Conservation (phyloP, 1,139 yeast genomes). For the Kodamaea suecica region DNA sequence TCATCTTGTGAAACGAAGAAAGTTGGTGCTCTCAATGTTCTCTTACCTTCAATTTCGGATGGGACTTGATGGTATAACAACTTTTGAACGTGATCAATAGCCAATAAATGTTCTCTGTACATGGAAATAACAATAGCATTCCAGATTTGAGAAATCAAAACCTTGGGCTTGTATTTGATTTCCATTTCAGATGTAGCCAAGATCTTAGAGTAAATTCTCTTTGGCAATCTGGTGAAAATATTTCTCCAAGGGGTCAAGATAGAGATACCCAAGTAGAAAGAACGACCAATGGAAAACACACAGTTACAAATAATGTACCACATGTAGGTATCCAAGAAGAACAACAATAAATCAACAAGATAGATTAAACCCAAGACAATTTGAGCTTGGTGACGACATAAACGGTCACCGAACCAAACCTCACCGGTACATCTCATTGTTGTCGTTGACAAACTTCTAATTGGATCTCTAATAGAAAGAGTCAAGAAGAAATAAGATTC, state of each 20-base stretch:
- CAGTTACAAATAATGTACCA: conserved; percentile 97
- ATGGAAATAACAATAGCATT: conserved; percentile 96
- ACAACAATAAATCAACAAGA: conserved; percentile 85
- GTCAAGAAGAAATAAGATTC: conserved; percentile 95
- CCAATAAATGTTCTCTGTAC: conserved; percentile 97
- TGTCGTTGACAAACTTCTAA: conserved; percentile 57
- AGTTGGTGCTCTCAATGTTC: conserved; percentile 97
- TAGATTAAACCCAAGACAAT: conserved; percentile 90
- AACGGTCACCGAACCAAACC: conserved; percentile 69
- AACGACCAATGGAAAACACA: conserved; percentile 92
- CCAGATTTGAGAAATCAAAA: conserved; percentile 97
- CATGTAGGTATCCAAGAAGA: conserved; percentile 97
- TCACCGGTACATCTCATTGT: conserved; percentile 72
- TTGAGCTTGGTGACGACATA: conserved; percentile 84
- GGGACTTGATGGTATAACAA: conserved; percentile 97
- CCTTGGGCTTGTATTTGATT: conserved; percentile 97
- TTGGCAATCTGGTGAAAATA: conserved; percentile 94
- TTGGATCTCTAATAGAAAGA: conserved; percentile 90
- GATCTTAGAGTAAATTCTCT: conserved; percentile 95
- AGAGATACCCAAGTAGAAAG: conserved; percentile 97
- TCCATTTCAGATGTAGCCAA: conserved; percentile 99
- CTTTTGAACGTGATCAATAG: conserved; percentile 97
- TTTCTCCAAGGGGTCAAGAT: conserved; percentile 99
- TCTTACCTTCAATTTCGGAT: conserved; percentile 93
- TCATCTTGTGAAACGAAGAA: conserved; percentile 98